Base-by-base conservation (phyloP, 2,329 filamentous ascomycete genomes). In the Penicillium expansum region DNA sequence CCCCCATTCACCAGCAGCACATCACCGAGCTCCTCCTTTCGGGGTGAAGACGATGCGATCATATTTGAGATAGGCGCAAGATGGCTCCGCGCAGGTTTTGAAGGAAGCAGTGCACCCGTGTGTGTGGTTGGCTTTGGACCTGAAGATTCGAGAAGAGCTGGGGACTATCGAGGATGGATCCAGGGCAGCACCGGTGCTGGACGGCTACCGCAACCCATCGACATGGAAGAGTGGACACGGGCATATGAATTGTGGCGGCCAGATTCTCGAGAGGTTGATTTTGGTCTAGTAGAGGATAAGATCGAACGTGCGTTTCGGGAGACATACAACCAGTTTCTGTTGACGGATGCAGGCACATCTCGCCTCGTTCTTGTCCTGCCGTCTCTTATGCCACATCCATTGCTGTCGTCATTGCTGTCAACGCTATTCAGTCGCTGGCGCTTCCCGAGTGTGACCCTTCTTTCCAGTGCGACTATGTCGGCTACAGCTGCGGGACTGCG, bases 41-140 rank as follows among this genome's bases (percentile, higher is more conserved):
- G 85, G 48, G 81, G 85, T 56, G 92, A 96, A 67, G 94, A 99
- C 68, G 94, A 97, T 64, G 80, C 88, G 7, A 76, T 96, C 5
- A 83, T 99, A 41, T 80, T 97, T 50, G 92, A 97, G 71, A 73
- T 97, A 35, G 92, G 92, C 1, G 84, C 90, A 10, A 85, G 93
- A 22, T 88, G 86, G 73, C 74, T 97, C 27, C 86, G 89, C 43
- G 87, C 89, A 10, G 94, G 94, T 0, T 94, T 97, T 70, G 90
- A 92, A 6, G 92, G 92, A 50, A 92, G 96, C 72, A 83, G 86
- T 42, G 76, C 80, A 3, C 92, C 92, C 16, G 77, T 82, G 64
- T 95, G 93, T 71, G 83, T 81, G 14, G 77, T 92, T 22, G 80
- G 83, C 22, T 93, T 92, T 71, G 85, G 86, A 0, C 91, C 90